Base-by-base conservation (phyloP, 2,329 filamentous ascomycete genomes). In the Blastomyces emzantsi region DNA sequence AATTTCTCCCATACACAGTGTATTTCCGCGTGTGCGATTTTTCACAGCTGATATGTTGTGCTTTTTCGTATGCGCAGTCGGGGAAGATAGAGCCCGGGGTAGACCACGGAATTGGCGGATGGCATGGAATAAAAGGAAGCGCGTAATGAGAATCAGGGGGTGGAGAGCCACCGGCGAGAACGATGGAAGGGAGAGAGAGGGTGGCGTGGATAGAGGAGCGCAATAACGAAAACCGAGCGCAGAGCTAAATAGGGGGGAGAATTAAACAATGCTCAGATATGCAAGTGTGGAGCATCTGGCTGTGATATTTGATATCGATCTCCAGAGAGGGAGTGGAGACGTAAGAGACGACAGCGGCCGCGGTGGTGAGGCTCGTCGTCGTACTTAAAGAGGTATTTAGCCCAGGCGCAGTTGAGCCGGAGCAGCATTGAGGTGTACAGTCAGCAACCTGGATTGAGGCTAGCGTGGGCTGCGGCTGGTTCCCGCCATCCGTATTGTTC, bases 1-100 rank as follows among this genome's bases (percentile, higher is more conserved):
- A 2, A 9, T 45, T 11, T 25, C 57, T 60, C 57, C 57, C 54
- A 57, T 57, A 57, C n/a, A 57, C 54, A 39, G n/a, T n/a, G 8
- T 11, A 33, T 19, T 41, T 15, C 13, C 13, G 19, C 43, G 17
- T 1, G 43, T 25, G 45, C 30, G 9, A 3, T 33, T 30, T 36
- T 55, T 57, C 54, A 13, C 33, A 7, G 28, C 9, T 15, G 33
- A 57, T 41, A 57, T 6, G 13, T 39, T 5, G 5, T 39, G 28
- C 33, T 36, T n/a, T 36, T 51, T 25, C 47, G 17, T 36, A 33
- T 55, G 28, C 15, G 19, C 52, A 55, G 33, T 33, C 15, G 13
- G 52, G 5, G 30, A 33, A 51, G 22, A 36, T 15, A 8, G 47
- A 51, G 22, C 47, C 47, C 47, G 22, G n/a, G 47, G 13, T 51